Evolutionary conservation across 306 rosid genomes (phyloP).

Genomic region (Cucumis hystrix): DNA sequence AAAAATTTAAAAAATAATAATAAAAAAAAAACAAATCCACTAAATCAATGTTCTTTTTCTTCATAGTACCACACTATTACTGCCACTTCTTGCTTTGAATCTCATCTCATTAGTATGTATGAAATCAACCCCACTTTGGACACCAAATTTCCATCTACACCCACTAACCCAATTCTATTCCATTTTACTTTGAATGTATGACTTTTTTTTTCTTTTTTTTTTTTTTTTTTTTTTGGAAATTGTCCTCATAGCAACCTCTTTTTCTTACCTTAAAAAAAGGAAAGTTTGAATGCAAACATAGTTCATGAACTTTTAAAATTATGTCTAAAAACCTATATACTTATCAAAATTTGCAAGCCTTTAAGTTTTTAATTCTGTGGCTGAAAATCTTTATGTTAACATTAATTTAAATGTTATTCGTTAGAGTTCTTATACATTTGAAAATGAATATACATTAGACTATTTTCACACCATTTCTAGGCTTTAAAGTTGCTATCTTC

Average conservation of each 20-base stretch:
- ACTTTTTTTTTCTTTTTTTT: not conserved
- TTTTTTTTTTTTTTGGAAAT: not conserved
- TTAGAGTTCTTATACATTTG: too few species aligned
- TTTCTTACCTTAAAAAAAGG: not conserved
- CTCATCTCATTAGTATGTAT: not conserved
- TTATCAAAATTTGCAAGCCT: too few species aligned
- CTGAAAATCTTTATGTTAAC: too few species aligned
- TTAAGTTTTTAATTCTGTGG: too few species aligned
- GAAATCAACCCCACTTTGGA: not conserved
- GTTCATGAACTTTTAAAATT: too few species aligned
- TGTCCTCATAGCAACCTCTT: not conserved
- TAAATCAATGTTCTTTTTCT: not conserved
- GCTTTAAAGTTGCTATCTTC: not conserved
- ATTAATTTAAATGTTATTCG: too few species aligned
- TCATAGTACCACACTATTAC: not conserved
- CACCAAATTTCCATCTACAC: not conserved
- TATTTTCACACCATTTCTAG: not conserved
- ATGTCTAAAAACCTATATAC: too few species aligned
- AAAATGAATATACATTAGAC: too few species aligned
- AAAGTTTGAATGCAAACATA: too few species aligned
- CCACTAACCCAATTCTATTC: not conserved
- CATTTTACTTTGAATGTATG: not conserved
- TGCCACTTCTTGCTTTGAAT: not conserved
- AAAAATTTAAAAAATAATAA: not conserved
- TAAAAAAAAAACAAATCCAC: too few species aligned